Conservation (phyloP, 2,329 filamentous ascomycete genomes). For the Hypoxylon sp. region DNA sequence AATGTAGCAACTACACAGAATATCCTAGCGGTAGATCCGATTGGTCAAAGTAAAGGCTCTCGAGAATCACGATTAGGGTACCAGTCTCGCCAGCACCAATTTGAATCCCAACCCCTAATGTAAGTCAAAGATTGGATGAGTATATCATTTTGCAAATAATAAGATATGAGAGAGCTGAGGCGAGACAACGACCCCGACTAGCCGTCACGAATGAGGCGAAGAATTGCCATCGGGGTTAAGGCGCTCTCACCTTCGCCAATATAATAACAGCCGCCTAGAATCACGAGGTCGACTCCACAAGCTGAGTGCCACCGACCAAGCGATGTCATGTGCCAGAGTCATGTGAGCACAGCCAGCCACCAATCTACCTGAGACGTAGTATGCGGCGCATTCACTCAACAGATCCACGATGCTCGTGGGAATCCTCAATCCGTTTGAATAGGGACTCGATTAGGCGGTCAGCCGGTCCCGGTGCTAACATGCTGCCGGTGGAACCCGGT, state of each 20-base stretch:
- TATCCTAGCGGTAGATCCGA: not conserved
- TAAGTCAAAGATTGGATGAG: not conserved
- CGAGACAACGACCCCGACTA: not conserved
- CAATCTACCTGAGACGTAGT: not conserved
- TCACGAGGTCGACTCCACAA: not conserved
- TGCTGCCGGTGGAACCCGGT: conserved; percentile 32
- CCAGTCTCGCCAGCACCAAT: not conserved
- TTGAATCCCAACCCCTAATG: not conserved
- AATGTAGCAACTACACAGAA: not conserved
- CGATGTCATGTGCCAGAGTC: conserved; percentile 1
- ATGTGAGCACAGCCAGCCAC: conserved; percentile 17
- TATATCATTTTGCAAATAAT: conserved; percentile 1
- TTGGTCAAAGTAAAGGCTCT: not conserved
- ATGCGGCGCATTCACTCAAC: not conserved
- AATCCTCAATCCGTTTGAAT: conserved; percentile 1
- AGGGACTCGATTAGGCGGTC: conserved; percentile 9
- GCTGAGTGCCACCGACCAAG: not conserved
- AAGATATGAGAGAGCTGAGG: conserved; percentile 9
- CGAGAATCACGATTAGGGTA: not conserved
- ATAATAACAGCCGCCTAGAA: conserved; percentile 6
- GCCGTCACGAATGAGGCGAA: not conserved
- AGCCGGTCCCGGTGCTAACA: conserved; percentile 12
- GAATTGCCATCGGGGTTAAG: not conserved
- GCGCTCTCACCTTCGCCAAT: not conserved
- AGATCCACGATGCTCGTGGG: not conserved